phyloP scores from a whole-genome alignment of 2,329 filamentous ascomycete species.

The Ophioceras dolichostomum region DNA sequence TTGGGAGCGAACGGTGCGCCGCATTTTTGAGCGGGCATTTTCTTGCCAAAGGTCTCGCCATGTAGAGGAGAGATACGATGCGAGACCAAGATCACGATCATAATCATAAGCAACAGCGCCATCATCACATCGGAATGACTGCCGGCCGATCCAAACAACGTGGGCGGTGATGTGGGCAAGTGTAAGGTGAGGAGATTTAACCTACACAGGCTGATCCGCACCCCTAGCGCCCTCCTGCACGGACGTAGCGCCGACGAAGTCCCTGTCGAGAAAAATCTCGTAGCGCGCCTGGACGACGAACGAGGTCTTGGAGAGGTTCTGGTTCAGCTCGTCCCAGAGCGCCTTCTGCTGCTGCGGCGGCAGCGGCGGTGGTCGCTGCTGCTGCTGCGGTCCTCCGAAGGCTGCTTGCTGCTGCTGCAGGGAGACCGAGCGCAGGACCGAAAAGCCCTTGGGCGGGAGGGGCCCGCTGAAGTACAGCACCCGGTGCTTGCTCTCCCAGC shows the following conservation, averaged over 20 bases:
- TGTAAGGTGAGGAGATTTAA: neutral
- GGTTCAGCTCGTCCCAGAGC: conserved; percentile 41
- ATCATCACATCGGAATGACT: neutral
- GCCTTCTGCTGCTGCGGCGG: conserved; percentile 5
- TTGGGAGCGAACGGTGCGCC: no score
- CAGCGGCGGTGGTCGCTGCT: conserved; percentile 10
- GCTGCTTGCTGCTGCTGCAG: conserved; percentile 10
- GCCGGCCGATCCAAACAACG: neutral
- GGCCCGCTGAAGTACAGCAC: conserved; percentile 42
- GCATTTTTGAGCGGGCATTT: no score
- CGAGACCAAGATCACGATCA: no score
- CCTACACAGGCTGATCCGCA: conserved; percentile 1
- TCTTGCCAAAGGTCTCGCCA: no score
- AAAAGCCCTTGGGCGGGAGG: conserved; percentile 27
- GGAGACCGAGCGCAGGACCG: conserved; percentile 20
- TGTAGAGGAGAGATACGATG: no score
- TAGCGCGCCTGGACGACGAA: conserved; percentile 45
- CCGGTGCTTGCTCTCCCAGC: conserved; percentile 34
- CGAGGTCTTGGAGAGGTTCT: conserved; percentile 41
- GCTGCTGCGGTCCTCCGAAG: no score
- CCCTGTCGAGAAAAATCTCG: conserved; percentile 33
- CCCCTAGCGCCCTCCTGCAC: conserved; percentile 2
- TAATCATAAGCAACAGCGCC: no score
- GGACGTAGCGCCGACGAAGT: conserved; percentile 22
- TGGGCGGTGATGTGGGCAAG: neutral